Conservation (phyloP, 305 asterid species). For the Solanum aculeatissimum region DNA sequence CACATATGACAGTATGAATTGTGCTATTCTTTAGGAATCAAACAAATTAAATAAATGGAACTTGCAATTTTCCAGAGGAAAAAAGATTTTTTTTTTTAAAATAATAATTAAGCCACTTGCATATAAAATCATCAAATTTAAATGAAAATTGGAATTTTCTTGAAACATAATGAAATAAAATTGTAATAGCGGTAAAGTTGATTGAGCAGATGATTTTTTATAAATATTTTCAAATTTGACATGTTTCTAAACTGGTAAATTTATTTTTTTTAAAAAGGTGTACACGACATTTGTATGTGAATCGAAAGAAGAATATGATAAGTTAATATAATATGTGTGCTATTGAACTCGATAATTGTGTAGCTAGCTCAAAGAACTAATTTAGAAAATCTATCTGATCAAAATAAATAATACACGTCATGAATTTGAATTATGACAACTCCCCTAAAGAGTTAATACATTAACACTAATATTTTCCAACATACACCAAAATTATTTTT, state of each 20-base stretch:
- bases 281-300: background rate
- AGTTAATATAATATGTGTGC: background rate
- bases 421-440: background rate
- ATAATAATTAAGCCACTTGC: background rate
- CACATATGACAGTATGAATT: background rate
- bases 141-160: background rate
- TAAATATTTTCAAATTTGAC: background rate
- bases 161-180: background rate
- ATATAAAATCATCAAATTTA: background rate
- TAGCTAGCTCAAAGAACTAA: background rate
- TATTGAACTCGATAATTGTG: background rate
- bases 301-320: background rate
- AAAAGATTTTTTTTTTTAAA: too few relatives aligned
- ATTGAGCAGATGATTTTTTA: background rate
- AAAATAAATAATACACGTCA: background rate
- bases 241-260: background rate
- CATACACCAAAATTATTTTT: background rate
- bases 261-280: background rate
- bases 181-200: background rate
- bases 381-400: fast-evolving
- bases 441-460: background rate
- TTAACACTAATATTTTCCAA: background rate
- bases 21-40: background rate
- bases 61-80: background rate
- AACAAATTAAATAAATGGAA: background rate